phyloP scores from a whole-genome alignment of 2,329 filamentous ascomycete species.

The Fusarium sp. region DNA sequence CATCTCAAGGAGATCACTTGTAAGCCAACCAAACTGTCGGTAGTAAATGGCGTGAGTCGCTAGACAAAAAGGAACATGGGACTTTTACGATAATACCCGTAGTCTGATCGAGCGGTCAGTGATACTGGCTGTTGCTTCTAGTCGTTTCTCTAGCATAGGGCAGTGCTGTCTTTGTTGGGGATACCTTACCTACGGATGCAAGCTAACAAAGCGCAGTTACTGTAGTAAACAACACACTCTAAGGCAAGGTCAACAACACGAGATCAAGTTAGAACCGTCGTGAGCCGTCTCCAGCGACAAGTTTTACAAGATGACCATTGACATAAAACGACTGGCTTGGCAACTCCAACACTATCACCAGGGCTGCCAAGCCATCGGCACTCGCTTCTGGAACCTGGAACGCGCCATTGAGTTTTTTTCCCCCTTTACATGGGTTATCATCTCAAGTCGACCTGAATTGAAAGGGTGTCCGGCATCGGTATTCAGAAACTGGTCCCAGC shows the following conservation, averaged over 20 bases:
- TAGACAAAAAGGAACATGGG: conserved; percentile 16
- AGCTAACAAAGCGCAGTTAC: not conserved
- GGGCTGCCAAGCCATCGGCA: not conserved
- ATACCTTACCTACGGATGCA: not conserved
- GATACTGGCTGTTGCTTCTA: not conserved
- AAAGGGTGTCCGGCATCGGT: conserved; percentile 19
- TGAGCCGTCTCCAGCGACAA: conserved; percentile 6
- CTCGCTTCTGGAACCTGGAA: not conserved
- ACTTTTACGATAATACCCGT: conserved; percentile 19
- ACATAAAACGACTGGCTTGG: not conserved
- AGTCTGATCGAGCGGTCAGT: conserved; percentile 21
- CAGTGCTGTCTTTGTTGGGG: conserved; percentile 16
- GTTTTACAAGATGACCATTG: not conserved
- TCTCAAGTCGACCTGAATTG: not conserved
- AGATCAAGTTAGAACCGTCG: not conserved
- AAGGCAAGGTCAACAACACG: not conserved
- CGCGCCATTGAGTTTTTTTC: conserved; percentile 15
- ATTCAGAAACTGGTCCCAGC: conserved; percentile 8
- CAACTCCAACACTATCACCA: not conserved
- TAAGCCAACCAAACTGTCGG: conserved; percentile 3
- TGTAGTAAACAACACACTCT: not conserved
- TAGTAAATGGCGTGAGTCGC: not conserved
- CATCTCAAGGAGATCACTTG: not conserved
- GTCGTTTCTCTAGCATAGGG: conserved; percentile 8
- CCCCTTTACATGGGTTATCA: not conserved